Conservation (phyloP, 2,329 filamentous ascomycete species). For the Pleomassaria siparia region DNA sequence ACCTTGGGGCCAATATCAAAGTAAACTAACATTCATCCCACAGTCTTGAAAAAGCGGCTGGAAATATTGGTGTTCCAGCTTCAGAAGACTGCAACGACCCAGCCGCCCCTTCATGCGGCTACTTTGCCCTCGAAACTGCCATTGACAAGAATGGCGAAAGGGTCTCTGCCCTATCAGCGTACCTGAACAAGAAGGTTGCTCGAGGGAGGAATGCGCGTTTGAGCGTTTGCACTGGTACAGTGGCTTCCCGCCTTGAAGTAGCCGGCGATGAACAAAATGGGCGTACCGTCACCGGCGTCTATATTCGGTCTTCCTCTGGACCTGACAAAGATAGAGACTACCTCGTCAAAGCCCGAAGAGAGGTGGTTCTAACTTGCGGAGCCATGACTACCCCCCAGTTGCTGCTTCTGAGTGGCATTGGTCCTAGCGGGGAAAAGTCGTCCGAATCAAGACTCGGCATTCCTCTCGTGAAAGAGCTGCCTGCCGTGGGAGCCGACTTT, state of each 20-base stretch:
- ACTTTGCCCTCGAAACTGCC: slow-evolving; percentile 13
- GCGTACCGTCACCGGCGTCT: slow-evolving; percentile 10
- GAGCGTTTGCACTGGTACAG: slow-evolving; percentile 12
- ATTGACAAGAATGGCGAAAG: slow-evolving; percentile 15
- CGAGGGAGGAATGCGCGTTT: slow-evolving; percentile 11
- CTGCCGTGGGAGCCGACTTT: slow-evolving; percentile 14
- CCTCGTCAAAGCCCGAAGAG: slow-evolving; percentile 15
- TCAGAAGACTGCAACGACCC: slow-evolving; percentile 13
- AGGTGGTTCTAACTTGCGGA: slow-evolving; percentile 14
- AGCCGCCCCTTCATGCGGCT: slow-evolving; percentile 9
- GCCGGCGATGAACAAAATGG: slow-evolving; percentile 9
- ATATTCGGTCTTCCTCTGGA: slow-evolving; percentile 11
- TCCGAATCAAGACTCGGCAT: slow-evolving; percentile 11
- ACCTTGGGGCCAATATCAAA: slow-evolving; percentile 2
- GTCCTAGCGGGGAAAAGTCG: slow-evolving; percentile 10
- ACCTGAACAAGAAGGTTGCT: slow-evolving; percentile 8
- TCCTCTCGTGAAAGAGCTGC: slow-evolving; percentile 15
- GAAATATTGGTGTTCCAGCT: slow-evolving; percentile 9
- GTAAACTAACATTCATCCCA: slow-evolving; percentile 7
- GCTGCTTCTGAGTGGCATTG: slow-evolving; percentile 17
- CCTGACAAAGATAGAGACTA: slow-evolving; percentile 7
- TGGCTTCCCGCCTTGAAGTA: slow-evolving; percentile 13
- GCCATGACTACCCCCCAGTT: slow-evolving; percentile 15
- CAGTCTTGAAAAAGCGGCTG: slow-evolving; percentile 11
- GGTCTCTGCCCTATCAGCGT: slow-evolving; percentile 12